A percentile compares a stretch with the other conserved stretches of the same genome.
Conservation (phyloP, 2,329 filamentous ascomycete species). For the Paracorniculantispora psalliotae region DNA sequence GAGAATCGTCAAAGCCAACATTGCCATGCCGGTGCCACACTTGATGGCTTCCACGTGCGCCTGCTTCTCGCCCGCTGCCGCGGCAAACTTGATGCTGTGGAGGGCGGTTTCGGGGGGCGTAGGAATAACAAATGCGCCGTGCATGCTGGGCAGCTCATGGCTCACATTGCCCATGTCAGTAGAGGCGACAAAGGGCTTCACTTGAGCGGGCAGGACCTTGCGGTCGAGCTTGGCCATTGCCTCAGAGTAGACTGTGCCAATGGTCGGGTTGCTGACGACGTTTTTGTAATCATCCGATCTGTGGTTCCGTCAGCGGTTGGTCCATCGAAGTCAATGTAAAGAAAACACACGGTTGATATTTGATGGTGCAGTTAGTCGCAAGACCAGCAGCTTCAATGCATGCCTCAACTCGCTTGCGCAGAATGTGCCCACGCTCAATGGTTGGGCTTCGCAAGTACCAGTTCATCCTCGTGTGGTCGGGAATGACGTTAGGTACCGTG, state of each 20-base stretch:
- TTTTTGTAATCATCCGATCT: conserved; percentile 2
- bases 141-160: conserved; percentile 37
- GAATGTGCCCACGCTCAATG: conserved; percentile 20
- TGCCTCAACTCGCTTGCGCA: conserved; percentile 24
- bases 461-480: conserved; percentile 28
- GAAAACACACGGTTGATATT: conserved; percentile 25
- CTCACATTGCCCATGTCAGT: conserved; percentile 44
- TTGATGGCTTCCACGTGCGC: conserved; percentile 31
- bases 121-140: conserved; percentile 39
- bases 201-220: conserved; percentile 28
- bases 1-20: conserved; percentile 20
- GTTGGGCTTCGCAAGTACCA: conserved; percentile 30
- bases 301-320: background rate
- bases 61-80: conserved; percentile 32
- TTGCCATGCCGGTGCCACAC: conserved; percentile 35
- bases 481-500: conserved; percentile 34
- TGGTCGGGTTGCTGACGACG: conserved; percentile 31
- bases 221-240: conserved; percentile 35
- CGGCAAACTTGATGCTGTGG: conserved; percentile 35
- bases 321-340: too few relatives aligned
- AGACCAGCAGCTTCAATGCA: conserved; percentile 26
- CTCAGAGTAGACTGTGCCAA: conserved; percentile 34
- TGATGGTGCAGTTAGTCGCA: conserved; percentile 29
- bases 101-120: conserved; percentile 27
- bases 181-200: conserved; percentile 31